A percentile compares a stretch with the other conserved stretches of the same genome.
phyloP scores from a whole-genome alignment of 768 basidiomycete genomes.

The Pleurotus salmoneostramineus region DNA sequence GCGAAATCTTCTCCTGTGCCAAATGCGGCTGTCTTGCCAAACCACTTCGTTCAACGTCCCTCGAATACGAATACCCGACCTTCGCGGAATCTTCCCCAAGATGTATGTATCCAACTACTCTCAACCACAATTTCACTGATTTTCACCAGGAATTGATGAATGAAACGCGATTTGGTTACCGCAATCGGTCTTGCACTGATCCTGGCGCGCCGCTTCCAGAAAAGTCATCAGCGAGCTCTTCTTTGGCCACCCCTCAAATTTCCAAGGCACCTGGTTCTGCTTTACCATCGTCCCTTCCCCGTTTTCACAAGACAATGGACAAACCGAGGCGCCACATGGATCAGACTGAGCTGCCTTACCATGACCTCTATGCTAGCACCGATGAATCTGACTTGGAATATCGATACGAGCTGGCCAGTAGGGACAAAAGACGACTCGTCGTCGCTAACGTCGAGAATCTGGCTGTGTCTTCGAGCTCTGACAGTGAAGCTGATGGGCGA shows the following conservation, averaged over 20 bases:
- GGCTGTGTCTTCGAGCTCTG: slow-evolving; percentile 34
- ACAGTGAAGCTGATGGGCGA: slow-evolving; percentile 27
- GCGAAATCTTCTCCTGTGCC: slow-evolving; percentile 18
- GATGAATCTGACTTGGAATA: slow-evolving; percentile 44
- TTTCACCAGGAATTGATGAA: slow-evolving; percentile 3
- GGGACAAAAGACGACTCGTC: slow-evolving; percentile 36
- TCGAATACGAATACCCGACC: slow-evolving; percentile 20
- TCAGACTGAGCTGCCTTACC: slow-evolving; percentile 17
- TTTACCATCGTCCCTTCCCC: neutral
- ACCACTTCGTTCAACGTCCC: slow-evolving; percentile 21
- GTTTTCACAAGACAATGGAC: slow-evolving; percentile 8
- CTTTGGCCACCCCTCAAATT: slow-evolving; percentile 8
- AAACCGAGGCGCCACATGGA: slow-evolving; percentile 3
- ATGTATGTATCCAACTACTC: neutral
- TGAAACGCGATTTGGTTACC: slow-evolving; percentile 14
- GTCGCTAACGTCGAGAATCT: slow-evolving; percentile 36
- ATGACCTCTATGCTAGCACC: slow-evolving; percentile 16
- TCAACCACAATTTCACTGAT: slow-evolving; percentile 11
- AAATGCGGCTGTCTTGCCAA: slow-evolving; percentile 11
- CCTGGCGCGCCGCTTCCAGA: slow-evolving; percentile 19
- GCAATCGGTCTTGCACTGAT: slow-evolving; percentile 30
- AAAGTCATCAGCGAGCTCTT: neutral
- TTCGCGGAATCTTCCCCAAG: slow-evolving; percentile 19
- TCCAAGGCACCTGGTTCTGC: neutral
- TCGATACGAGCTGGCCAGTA: slow-evolving; percentile 31